Conservation (phyloP, 257 asterid species). For the Solanum bulbocastanum region DNA sequence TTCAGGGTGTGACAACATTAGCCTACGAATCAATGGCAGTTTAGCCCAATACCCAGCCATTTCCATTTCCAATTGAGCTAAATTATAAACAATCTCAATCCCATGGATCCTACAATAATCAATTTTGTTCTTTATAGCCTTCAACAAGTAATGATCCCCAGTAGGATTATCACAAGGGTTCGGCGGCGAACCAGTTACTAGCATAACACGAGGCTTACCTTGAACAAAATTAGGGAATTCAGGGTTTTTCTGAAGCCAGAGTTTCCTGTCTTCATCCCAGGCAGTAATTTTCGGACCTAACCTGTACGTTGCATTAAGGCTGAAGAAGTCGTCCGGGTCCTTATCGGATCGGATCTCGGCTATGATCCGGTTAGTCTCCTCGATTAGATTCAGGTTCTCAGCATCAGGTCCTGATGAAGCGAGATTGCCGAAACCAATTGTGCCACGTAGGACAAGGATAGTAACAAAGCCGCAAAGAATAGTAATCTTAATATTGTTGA, state of each 20-base stretch:
- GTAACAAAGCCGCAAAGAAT: constrained; percentile 81
- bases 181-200: constrained; percentile 84
- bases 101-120: constrained; percentile 96
- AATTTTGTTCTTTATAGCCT: constrained; percentile 67
- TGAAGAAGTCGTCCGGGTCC: constrained; percentile 37
- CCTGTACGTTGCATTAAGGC: constrained; percentile 30
- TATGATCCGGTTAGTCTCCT: constrained; percentile 66
- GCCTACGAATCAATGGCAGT: constrained; percentile 64
- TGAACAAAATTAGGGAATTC: constrained; percentile 44
- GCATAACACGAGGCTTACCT: constrained; percentile 68
- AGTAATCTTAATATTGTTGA: constrained; percentile 73
- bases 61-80: constrained; percentile 88
- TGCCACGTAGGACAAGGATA: constrained; percentile 78
- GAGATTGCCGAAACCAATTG: constrained; percentile 69
- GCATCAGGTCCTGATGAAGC: constrained; percentile 54
- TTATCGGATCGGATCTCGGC: constrained; percentile 67
- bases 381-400: constrained; percentile 44
- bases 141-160: constrained; percentile 89
- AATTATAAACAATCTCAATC: constrained; percentile 81
- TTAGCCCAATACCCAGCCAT: constrained; percentile 89
- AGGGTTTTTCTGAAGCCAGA: constrained; percentile 61
- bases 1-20: constrained; percentile 93
- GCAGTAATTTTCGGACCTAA: constrained; percentile 56
- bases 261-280: constrained; percentile 68
- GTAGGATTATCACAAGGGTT: constrained; percentile 78